phyloP scores from a whole-genome alignment of 2,329 filamentous ascomycete genomes.

The Pseudomassariella vexata region DNA sequence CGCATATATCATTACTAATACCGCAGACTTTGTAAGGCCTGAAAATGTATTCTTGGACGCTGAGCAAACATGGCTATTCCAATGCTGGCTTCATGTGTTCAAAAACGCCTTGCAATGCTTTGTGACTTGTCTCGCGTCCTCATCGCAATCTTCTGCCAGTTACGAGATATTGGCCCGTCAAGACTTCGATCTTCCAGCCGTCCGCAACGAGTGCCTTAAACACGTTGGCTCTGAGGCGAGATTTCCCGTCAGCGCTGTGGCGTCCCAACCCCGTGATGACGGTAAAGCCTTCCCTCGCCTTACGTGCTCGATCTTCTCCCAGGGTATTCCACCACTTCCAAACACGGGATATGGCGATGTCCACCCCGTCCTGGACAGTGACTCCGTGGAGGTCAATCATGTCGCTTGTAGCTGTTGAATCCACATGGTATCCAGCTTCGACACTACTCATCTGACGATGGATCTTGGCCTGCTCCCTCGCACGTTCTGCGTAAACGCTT shows the following conservation, averaged over 20 bases:
- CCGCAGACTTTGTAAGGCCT: too few species aligned
- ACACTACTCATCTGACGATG: constrained; percentile 55
- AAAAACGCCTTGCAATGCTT: too few species aligned
- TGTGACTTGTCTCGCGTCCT: too few species aligned
- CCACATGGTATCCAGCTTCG: constrained; percentile 66
- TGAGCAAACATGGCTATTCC: too few species aligned
- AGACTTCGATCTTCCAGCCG: constrained; percentile 76
- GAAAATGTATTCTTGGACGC: too few species aligned
- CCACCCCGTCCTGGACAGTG: constrained; percentile 70
- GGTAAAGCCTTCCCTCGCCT: constrained; percentile 52
- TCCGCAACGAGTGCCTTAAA: constrained; percentile 66
- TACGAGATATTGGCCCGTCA: constrained; percentile 65
- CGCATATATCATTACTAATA: too few species aligned
- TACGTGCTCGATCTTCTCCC: constrained; percentile 55
- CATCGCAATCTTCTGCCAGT: constrained; percentile 48
- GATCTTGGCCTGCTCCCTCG: constrained; percentile 55
- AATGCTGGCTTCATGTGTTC: too few species aligned
- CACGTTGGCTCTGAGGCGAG: constrained; percentile 75
- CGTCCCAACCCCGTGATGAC: constrained; percentile 78
- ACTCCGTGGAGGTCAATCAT: constrained; percentile 79
- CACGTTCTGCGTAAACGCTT: constrained; percentile 67
- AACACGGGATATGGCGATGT: constrained; percentile 66
- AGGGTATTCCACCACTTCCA: constrained; percentile 70
- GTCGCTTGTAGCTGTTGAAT: constrained; percentile 54
- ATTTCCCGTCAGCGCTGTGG: constrained; percentile 72